These are phyloP conservation scores for Lactarius pseudohatsudake DNA, from an alignment of 768 basidiomycete genomes.

Conservation along the genomic window DNA sequence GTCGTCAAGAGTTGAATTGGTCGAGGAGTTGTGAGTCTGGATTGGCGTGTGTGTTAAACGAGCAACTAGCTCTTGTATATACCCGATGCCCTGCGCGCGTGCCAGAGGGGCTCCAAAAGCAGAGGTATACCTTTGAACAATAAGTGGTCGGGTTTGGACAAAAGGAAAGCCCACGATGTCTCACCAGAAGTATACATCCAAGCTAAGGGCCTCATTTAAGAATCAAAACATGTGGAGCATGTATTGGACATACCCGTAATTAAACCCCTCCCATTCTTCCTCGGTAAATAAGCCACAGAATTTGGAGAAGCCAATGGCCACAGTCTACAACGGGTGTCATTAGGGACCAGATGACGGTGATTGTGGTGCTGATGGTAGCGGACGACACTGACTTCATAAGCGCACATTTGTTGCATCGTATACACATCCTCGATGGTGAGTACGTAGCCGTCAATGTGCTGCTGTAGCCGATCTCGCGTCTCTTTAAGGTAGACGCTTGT, in stretches of 20 bases:
- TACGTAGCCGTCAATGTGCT: conserved; percentile 57
- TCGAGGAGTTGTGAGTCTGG: conserved; percentile 70
- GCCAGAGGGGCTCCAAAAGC: conserved; percentile 83
- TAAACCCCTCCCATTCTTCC: conserved; percentile 92
- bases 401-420: conserved; percentile 77
- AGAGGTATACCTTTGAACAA: conserved; percentile 51
- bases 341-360: background rate
- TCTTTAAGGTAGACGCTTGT: conserved; percentile 65
- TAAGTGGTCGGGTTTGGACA: background rate
- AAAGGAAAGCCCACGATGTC: background rate
- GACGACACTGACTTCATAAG: conserved; percentile 65
- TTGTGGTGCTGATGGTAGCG: background rate
- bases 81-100: conserved; percentile 75
- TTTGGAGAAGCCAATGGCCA: conserved; percentile 85
- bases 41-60: conserved; percentile 79
- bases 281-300: conserved; percentile 90
- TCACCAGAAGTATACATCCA: conserved; percentile 67
- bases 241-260: conserved; percentile 59
- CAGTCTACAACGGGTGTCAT: conserved; percentile 53
- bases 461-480: conserved; percentile 60
- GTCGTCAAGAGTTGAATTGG: conserved; percentile 79
- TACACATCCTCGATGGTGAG: conserved; percentile 70
- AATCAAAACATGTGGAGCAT: conserved; percentile 44
- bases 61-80: conserved; percentile 79
- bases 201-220: conserved; percentile 37